A percentile compares a stretch with the other conserved stretches of the same genome.
Evolutionary conservation across 176 grass and related monocot genomes (phyloP).

Genomic region (Urochloa ruziziensis): DNA sequence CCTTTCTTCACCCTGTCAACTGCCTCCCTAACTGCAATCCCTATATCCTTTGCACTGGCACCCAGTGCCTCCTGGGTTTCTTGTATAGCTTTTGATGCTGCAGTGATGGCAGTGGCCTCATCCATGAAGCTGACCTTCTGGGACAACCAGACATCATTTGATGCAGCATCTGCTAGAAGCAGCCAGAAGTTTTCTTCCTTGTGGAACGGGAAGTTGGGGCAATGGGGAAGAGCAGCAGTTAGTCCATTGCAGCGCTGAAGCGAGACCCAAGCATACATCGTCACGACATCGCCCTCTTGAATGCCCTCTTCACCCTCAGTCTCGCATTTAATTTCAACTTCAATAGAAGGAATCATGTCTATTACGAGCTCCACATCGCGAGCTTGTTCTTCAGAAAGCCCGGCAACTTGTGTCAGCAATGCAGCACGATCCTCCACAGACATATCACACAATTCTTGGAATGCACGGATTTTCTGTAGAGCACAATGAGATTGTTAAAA

Average conservation of each 20-base stretch:
- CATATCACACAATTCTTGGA: conserved; percentile 86
- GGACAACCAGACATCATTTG: conserved; percentile 93
- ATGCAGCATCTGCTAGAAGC: conserved; percentile 59
- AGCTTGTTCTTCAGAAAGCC: conserved; percentile 62
- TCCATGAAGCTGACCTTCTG: conserved; percentile 97
- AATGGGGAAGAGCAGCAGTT: conserved; percentile 77
- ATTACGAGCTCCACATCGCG: conserved; percentile 76
- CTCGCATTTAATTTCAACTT: conserved; percentile 88
- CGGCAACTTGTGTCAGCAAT: conserved; percentile 76
- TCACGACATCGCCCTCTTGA: conserved; percentile 92
- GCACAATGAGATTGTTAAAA: not conserved
- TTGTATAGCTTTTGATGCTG: conserved; percentile 90
- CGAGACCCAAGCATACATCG: conserved; percentile 96
- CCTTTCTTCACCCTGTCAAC: conserved; percentile 91
- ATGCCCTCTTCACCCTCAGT: conserved; percentile 97
- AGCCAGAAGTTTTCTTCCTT: conserved; percentile 99
- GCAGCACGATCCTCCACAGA: conserved; percentile 52
- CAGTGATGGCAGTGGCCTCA: conserved; percentile 69
- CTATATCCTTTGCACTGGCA: conserved; percentile 65
- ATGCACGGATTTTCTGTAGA: conserved; percentile 77
- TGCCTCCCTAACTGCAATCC: conserved; percentile 63
- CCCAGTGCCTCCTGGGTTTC: conserved; percentile 86
- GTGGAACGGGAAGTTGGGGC: conserved; percentile 75
- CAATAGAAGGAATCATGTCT: conserved; percentile 92
- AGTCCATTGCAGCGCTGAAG: conserved; percentile 74